Conservation (phyloP, 2,329 filamentous ascomycete species). For the Hirsutella rhossiliensis region DNA sequence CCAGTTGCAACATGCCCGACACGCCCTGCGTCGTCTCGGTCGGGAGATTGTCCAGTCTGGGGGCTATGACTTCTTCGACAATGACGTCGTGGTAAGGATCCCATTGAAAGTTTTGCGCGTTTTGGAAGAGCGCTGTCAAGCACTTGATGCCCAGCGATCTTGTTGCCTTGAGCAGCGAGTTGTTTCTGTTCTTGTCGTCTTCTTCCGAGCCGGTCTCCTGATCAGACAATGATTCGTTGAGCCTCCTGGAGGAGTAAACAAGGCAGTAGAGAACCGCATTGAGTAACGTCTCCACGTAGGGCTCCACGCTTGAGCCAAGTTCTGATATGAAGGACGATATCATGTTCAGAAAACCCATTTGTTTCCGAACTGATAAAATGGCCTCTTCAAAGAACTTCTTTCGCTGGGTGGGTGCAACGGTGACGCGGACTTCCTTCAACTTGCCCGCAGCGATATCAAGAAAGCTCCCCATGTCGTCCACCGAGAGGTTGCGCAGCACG, state of each 20-base stretch:
- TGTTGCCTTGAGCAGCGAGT: slow-evolving; percentile 52
- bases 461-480: slow-evolving; percentile 67
- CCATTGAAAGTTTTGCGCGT: slow-evolving; percentile 62
- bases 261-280: slow-evolving; percentile 75
- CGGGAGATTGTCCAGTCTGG: slow-evolving; percentile 66
- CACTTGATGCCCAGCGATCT: slow-evolving; percentile 72
- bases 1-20: slow-evolving; percentile 68
- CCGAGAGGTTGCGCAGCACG: slow-evolving; percentile 64
- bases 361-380: slow-evolving; percentile 58
- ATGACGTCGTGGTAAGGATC: slow-evolving; percentile 56
- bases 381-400: slow-evolving; percentile 44
- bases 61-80: slow-evolving; percentile 62
- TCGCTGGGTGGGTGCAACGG: slow-evolving; percentile 34
- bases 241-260: slow-evolving; percentile 52
- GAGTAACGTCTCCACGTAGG: slow-evolving; percentile 57
- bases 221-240: slow-evolving; percentile 29
- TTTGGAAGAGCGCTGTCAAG: slow-evolving; percentile 64
- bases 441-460: slow-evolving; percentile 69
- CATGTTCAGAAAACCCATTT: slow-evolving; percentile 88
- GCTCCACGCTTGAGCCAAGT: slow-evolving; percentile 59
- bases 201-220: slow-evolving; percentile 23
- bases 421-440: slow-evolving; percentile 47
- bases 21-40: slow-evolving; percentile 81
- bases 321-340: slow-evolving; percentile 76
- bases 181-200: slow-evolving; percentile 29